Evolutionary conservation across 169 alveolate species (phyloP).

Genomic region (Ichthyophthirius multifiliis): DNA sequence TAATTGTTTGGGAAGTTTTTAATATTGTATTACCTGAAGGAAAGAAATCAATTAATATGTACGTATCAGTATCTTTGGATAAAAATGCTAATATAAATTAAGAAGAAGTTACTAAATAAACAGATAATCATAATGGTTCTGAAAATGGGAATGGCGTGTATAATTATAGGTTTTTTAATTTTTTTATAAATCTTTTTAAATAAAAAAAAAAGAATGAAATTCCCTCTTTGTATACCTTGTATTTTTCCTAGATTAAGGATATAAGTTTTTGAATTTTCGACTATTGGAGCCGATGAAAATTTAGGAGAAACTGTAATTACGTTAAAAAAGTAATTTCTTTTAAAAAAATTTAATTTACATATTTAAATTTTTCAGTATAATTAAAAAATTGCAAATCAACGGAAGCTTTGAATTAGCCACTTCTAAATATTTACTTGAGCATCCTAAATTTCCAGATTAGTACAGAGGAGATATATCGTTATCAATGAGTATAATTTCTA

Average conservation of each 20-base stretch:
- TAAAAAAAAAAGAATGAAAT: slow-evolving; percentile 62
- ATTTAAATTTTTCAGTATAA: too few relatives aligned
- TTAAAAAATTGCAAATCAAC: too few relatives aligned
- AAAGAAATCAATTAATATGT: slow-evolving; percentile 48
- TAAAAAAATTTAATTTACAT: too few relatives aligned
- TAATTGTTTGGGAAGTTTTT: slow-evolving; percentile 76
- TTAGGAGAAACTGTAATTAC: slow-evolving; percentile 63
- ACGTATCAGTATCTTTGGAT: slow-evolving; percentile 61
- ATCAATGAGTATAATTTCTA: slow-evolving; percentile 54
- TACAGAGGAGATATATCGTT: slow-evolving; percentile 54
- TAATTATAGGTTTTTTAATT: slow-evolving; percentile 55
- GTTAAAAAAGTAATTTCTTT: slow-evolving; percentile 45
- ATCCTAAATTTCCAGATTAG: slow-evolving; percentile 59
- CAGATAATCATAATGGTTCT: slow-evolving; percentile 76
- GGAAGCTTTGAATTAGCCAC: slow-evolving; percentile 56
- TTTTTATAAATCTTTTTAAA: too few relatives aligned
- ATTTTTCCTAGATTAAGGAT: slow-evolving; percentile 75
- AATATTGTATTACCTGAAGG: slow-evolving; percentile 62
- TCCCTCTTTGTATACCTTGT: slow-evolving; percentile 65
- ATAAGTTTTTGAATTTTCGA: slow-evolving; percentile 55
- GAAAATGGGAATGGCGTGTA: slow-evolving; percentile 77
- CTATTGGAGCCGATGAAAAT: slow-evolving; percentile 54
- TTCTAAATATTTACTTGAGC: slow-evolving; percentile 48
- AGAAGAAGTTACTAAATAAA: slow-evolving; percentile 60
- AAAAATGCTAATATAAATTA: slow-evolving; percentile 68